Percentiles rank a stretch among this genome's conserved stretches.
Conservation (phyloP, 352 stramenopile genomes). For the Globisporangium barbulae region DNA sequence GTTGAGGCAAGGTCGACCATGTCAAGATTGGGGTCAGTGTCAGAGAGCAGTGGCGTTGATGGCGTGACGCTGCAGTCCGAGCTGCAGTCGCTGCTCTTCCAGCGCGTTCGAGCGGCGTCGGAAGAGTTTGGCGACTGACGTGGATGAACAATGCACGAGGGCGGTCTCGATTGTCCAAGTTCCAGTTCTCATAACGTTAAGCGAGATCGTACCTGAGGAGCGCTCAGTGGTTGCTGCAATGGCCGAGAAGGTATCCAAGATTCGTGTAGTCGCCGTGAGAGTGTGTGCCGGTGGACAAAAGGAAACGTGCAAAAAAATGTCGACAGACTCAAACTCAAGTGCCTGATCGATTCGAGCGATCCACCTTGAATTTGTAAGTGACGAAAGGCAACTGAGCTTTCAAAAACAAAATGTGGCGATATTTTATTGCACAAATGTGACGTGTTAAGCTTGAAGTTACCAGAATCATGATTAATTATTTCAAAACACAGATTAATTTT, state of each 20-base stretch:
- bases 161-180: no score
- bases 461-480: neutral
- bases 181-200: no score
- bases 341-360: no score
- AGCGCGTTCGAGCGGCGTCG: slow-evolving; percentile 2
- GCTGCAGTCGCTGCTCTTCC: slow-evolving; percentile 13
- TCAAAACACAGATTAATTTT: neutral
- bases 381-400: no score
- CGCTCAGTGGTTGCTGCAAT: no score
- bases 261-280: neutral
- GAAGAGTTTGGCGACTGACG: slow-evolving; percentile 11
- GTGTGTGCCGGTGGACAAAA: neutral
- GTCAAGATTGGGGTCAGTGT: neutral
- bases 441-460: neutral
- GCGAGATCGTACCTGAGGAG: no score
- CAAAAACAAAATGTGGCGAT: neutral
- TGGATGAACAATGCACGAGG: neutral
- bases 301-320: neutral
- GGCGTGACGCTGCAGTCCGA: slow-evolving; percentile 7
- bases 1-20: neutral
- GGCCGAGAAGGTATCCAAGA: no score
- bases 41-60: neutral
- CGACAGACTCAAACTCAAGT: neutral
- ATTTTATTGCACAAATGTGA: neutral
- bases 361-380: no score